Evolutionary conservation across 2,329 filamentous ascomycete species (phyloP), one percentile per base, ranked within the genome.

Genomic region (Lasiodiplodia hormozganensis): DNA sequence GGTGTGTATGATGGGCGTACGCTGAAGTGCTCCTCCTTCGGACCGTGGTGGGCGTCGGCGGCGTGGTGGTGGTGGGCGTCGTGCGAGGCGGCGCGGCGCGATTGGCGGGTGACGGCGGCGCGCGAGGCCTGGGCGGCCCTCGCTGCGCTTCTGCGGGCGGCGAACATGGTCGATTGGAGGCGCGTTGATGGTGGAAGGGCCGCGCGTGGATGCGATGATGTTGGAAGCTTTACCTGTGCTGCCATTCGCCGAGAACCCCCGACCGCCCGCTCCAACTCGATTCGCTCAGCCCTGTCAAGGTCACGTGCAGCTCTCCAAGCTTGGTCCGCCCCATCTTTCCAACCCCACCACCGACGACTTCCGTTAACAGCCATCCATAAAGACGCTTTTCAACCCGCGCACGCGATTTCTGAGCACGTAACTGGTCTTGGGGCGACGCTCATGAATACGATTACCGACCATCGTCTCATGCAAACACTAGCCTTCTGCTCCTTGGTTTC

Each of bases 11-110:
- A 57, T 67, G 49, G 70, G 82, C 84, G 75, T 81, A 87, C 85
- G 66, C 85, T 85, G 69, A 86, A 79, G 70, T 81, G 79, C 76
- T 87, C 85, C 69, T 81, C 80, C 67, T 76, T 79, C 64, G 83
- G 80, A 70, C 77, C 75, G 65, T 70, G 73, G 71, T 78, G 76
- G 70, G 83, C 79, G 71, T 77, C 75, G 62, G 71, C 74, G 71
- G 77, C 75, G 70, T 76, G 72, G 58, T 74, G 72, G 58, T 74
- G 74, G 52, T 68, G 60, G 62, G 73, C 75, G 65, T 78, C 73
- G 65, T 75, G 60, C 40, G 58, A 28, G 62, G 75, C 81, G 68
- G 75, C 79, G 69, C 82, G 81, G 71, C 81, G 81, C 69, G 76
- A 72, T 72, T 81, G 80, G 69, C 78, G 79, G 56, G 76, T 72